Evolutionary conservation across 495 filamentous ascomycete species (phyloP).

Genomic region (Parathielavia appendiculata): DNA sequence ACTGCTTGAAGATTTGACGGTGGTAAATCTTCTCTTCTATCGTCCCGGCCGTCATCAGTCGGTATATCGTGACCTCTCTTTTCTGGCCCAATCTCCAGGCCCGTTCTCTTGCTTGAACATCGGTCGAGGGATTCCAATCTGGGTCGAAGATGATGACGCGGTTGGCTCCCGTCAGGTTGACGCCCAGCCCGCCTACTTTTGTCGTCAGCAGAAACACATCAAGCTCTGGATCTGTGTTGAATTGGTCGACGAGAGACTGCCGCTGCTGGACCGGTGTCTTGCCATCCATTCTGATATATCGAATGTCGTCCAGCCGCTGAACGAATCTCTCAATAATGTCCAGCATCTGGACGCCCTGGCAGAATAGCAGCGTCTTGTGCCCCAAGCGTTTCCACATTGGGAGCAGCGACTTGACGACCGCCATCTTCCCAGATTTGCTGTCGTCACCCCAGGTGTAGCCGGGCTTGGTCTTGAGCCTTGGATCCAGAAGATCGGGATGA

Average conservation of each 20-base stretch:
- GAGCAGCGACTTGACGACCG: conserved; percentile 77
- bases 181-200: conserved; percentile 86
- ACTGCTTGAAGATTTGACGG: conserved; percentile 95
- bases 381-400: conserved; percentile 80
- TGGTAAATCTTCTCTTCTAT: conserved; percentile 99
- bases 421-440: conserved; percentile 87
- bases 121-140: conserved; percentile 95
- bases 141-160: conserved; percentile 97
- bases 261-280: conserved; percentile 76
- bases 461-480: conserved; percentile 50
- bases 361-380: conserved; percentile 88
- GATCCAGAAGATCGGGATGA: conserved; percentile 81
- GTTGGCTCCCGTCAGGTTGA: conserved; percentile 91
- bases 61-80: conserved; percentile 86
- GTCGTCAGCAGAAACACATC: conserved; percentile 92
- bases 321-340: conserved; percentile 85
- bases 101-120: conserved; percentile 89
- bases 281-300: conserved; percentile 89
- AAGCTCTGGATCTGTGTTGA: conserved; percentile 73
- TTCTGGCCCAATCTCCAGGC: conserved; percentile 96
- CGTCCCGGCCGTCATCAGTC: conserved; percentile 92
- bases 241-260: conserved; percentile 80
- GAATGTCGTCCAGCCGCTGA: conserved; percentile 57
- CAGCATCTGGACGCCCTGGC: conserved; percentile 87
- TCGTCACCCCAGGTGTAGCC: conserved; percentile 68